These are phyloP conservation scores for Priceomyces medius DNA, from an alignment of 805 yeast genomes.

Conservation along the genomic window DNA sequence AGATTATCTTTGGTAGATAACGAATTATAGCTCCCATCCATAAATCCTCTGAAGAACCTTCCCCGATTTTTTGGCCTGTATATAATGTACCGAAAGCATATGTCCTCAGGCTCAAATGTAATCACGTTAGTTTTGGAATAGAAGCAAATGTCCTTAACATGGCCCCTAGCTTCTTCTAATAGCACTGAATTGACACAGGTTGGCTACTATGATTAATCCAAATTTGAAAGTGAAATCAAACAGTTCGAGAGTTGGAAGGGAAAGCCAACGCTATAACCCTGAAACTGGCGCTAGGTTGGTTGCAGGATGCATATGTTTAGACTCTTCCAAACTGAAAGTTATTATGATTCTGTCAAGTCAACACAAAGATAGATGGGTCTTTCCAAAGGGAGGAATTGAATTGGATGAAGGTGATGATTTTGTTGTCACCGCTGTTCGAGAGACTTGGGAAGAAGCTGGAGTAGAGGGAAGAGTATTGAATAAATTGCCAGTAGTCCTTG, in stretches of 20 bases:
- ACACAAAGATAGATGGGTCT: slow-evolving; percentile 70
- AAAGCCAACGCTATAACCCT: slow-evolving; percentile 56
- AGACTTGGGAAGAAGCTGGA: slow-evolving; percentile 99
- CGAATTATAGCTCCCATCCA: too few species aligned
- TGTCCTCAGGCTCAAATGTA: too few species aligned
- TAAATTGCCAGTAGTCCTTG: slow-evolving; percentile 66
- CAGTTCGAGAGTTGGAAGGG: slow-evolving; percentile 54
- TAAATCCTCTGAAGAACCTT: too few species aligned
- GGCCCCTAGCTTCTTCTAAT: too few species aligned
- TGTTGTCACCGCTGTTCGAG: slow-evolving; percentile 66
- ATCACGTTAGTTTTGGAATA: too few species aligned
- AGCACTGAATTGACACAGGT: too few species aligned
- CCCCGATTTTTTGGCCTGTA: too few species aligned
- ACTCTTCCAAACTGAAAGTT: slow-evolving; percentile 55
- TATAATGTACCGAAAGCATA: too few species aligned
- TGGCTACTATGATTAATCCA: slow-evolving; percentile 10
- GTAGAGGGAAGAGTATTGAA: slow-evolving; percentile 61
- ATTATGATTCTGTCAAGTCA: slow-evolving; percentile 77
- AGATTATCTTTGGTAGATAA: too few species aligned
- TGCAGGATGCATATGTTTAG: slow-evolving; percentile 86
- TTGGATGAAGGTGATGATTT: slow-evolving; percentile 62
- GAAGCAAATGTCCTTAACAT: too few species aligned
- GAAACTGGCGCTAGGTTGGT: slow-evolving; percentile 78
- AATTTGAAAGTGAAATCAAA: slow-evolving; percentile 7
- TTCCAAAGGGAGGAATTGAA: slow-evolving; percentile 97